These are phyloP conservation scores for Coccomyxa sp. DNA, from an alignment of 139 green algal genomes.

Conservation along the genomic window DNA sequence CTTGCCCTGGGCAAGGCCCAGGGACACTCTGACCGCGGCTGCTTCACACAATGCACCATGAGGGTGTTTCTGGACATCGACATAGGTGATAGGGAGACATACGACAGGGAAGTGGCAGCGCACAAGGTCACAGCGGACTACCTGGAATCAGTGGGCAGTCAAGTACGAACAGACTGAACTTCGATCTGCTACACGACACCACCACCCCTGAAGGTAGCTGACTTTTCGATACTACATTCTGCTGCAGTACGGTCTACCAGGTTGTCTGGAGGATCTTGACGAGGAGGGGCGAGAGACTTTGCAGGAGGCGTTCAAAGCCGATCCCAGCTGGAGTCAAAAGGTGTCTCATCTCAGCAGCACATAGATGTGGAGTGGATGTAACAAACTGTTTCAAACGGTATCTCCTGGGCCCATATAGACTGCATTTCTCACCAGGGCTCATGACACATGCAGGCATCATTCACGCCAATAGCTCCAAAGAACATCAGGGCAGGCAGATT, in stretches of 20 bases:
- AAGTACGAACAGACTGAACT: constrained; percentile 12
- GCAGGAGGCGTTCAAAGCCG: constrained; percentile 36
- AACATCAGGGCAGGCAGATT: not conserved
- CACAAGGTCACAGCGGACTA: constrained; percentile 34
- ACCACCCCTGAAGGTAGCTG: constrained; percentile 23
- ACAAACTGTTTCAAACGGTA: not conserved
- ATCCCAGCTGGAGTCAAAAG: constrained; percentile 43
- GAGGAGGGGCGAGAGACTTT: not conserved
- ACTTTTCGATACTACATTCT: constrained; percentile 38
- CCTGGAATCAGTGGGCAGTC: not conserved
- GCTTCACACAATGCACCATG: not conserved
- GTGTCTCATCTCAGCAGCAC: constrained; percentile 11
- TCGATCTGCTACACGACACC: not conserved
- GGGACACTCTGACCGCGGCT: not conserved
- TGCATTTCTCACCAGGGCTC: not conserved
- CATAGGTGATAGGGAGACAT: constrained; percentile 42
- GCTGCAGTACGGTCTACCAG: constrained; percentile 23
- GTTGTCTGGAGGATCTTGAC: not conserved
- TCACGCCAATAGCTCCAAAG: not conserved
- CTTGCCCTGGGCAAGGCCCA: not conserved
- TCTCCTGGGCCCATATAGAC: not conserved
- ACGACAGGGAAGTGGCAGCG: constrained; percentile 13
- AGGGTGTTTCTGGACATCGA: constrained; percentile 45
- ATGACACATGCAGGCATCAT: not conserved
- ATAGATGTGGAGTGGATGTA: not conserved